Percentiles rank a stretch among this genome's conserved stretches.
Evolutionary conservation across 2,329 filamentous ascomycete genomes (phyloP).

Genomic region (Chaetomiaceae sp.): DNA sequence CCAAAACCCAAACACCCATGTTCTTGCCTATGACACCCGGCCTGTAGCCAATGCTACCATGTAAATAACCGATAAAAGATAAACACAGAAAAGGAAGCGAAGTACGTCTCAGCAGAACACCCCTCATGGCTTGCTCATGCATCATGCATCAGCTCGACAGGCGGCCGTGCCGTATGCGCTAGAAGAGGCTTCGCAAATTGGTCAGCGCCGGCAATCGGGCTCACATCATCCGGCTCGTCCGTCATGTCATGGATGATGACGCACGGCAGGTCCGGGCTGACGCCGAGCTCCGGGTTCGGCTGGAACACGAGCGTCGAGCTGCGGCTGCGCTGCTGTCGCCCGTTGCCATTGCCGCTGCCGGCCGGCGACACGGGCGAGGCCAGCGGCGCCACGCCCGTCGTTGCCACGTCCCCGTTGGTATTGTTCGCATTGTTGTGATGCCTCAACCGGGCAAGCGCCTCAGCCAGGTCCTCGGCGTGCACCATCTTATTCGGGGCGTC

Average conservation of each 20-base stretch:
- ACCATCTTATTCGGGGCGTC: constrained; percentile 65
- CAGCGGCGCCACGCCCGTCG: not conserved
- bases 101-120: not conserved
- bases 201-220: constrained; percentile 29
- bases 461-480: constrained; percentile 62
- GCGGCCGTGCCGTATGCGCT: constrained; percentile 57
- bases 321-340: constrained; percentile 41
- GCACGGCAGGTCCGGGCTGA: constrained; percentile 52
- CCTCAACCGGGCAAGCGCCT: constrained; percentile 57
- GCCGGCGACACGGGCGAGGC: constrained; percentile 37
- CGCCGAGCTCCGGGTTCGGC: constrained; percentile 44
- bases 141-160: constrained; percentile 57
- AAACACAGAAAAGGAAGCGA: not conserved
- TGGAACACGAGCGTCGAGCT: constrained; percentile 62
- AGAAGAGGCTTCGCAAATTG: constrained; percentile 43
- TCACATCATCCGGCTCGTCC: constrained; percentile 43
- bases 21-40: not conserved
- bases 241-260: constrained; percentile 65
- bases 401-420: constrained; percentile 11
- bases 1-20: not conserved
- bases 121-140: constrained; percentile 20
- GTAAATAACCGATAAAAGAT: not conserved
- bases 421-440: constrained; percentile 33
- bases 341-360: constrained; percentile 22
- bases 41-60: not conserved